Evolutionary conservation across 2,329 filamentous ascomycete species (phyloP).

Genomic region (Laburnicola sp.): DNA sequence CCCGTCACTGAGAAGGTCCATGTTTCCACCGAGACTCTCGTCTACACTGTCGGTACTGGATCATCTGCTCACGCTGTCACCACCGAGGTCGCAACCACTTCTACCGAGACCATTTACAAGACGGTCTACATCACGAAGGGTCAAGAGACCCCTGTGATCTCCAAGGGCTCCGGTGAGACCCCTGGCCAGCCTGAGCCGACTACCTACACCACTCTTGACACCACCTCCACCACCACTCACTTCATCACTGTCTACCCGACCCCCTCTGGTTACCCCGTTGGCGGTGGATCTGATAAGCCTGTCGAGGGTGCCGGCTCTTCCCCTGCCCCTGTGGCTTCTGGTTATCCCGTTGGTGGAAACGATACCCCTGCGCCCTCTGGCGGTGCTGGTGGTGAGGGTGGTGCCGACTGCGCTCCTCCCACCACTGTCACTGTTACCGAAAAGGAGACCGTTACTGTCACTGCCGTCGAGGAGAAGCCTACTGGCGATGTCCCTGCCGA

Average conservation of each 20-base stretch:
- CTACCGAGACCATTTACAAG: conserved; percentile 39
- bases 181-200: conserved; percentile 5
- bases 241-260: conserved; percentile 41
- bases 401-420: conserved; percentile 36
- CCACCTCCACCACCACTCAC: conserved; percentile 42
- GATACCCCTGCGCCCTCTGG: conserved; percentile 18
- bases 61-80: conserved; percentile 52
- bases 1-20: conserved; percentile 34
- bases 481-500: conserved; percentile 15
- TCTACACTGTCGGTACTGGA: conserved; percentile 43
- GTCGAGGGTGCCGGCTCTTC: conserved; percentile 18
- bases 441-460: conserved; percentile 45
- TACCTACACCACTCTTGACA: conserved; percentile 35
- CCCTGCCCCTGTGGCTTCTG: background rate
- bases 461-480: conserved; percentile 14
- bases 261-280: conserved; percentile 22
- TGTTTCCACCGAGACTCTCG: conserved; percentile 48
- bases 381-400: conserved; percentile 17
- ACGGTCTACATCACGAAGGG: conserved; percentile 29
- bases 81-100: conserved; percentile 37
- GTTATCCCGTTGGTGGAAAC: background rate
- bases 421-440: conserved; percentile 44
- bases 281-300: conserved; percentile 21
- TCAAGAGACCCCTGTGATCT: background rate
- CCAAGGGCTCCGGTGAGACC: conserved; percentile 2